Base-by-base conservation (phyloP, 768 basidiomycete species). In the Termitomyces sp. region DNA sequence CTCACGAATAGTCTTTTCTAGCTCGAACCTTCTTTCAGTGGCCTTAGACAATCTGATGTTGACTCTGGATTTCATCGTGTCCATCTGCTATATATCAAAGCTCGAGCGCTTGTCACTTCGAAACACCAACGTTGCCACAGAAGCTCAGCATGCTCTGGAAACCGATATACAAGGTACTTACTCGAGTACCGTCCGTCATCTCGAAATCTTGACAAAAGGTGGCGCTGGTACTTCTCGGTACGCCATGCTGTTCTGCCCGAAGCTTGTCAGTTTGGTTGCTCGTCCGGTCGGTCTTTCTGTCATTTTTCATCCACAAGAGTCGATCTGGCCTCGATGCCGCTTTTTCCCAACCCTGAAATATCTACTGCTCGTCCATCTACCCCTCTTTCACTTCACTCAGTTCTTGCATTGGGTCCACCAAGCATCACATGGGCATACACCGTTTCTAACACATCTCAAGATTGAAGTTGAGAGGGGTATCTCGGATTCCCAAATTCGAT, bases 221-320 rank as follows among this genome's bases (percentile, higher is more conserved):
- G 19, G 38, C 8, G 31, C 23, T 31, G 16, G 5, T 8, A 44
- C 21, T 50, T 35, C 17, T 47, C 41, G 54, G 54, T 55, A 37
- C n/a, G 37, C 44, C 3, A 38, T 47, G 45, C n/a, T 55, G 16
- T 47, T 55, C 25, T 55, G 54, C n/a, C 35, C 54, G 27, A 55
- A 47, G 10, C 32, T 51, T n/a, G 6, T 16, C 5, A 44, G 34
- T 23, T 45, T 57, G 23, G 42, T 41, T 17, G 56, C 42, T 43
- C 41, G 19, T 42, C 41, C 41, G 12, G n/a, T 10, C 12, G 16
- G 31, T 17, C 8, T 35, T 31, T 12, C 4, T 10, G 21, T 32
- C 9, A n/a, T 57, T 12, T 50, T 23, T 8, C 48, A 41, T 27
- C 56, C 49, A 23, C 49, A 48, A 17, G 19, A 23, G 11, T 17